These are phyloP conservation scores for Xylaria flabelliformis DNA, from an alignment of 495 filamentous ascomycete species.

Conservation along the genomic window DNA sequence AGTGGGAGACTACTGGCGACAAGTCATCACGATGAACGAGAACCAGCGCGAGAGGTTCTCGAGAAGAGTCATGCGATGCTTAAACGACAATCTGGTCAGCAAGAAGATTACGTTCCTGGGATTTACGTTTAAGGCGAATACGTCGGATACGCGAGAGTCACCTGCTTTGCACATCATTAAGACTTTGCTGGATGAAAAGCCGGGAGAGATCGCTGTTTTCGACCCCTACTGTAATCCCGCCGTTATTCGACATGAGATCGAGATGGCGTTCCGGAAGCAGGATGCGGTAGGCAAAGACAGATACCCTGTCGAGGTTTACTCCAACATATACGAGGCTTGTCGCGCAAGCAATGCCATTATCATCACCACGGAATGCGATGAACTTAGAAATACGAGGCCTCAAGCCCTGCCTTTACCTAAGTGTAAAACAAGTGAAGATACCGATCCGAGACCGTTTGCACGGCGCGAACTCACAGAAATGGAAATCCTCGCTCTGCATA, in stretches of 20 bases:
- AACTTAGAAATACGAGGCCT: constrained; percentile 54
- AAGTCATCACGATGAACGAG: constrained; percentile 78
- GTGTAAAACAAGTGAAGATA: constrained; percentile 21
- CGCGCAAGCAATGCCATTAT: constrained; percentile 58
- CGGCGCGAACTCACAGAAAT: constrained; percentile 36
- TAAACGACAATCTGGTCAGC: constrained; percentile 71
- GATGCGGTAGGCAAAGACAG: constrained; percentile 38
- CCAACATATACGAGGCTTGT: constrained; percentile 62
- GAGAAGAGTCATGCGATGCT: constrained; percentile 64
- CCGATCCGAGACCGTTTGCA: constrained; percentile 38
- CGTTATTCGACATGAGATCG: constrained; percentile 51
- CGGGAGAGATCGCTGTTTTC: constrained; percentile 72
- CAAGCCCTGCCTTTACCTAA: background rate
- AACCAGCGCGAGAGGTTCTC: constrained; percentile 74
- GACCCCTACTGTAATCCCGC: constrained; percentile 67
- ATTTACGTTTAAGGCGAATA: constrained; percentile 84
- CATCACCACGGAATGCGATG: constrained; percentile 70
- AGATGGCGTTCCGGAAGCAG: constrained; percentile 42
- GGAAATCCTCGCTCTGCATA: constrained; percentile 28
- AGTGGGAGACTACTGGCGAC: constrained; percentile 78
- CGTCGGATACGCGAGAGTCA: constrained; percentile 77
- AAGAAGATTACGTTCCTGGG: constrained; percentile 80
- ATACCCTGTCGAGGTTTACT: constrained; percentile 44
- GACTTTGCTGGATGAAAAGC: constrained; percentile 66
- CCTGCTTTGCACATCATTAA: constrained; percentile 72